Percentiles rank a stretch among this genome's conserved stretches.
Conservation (phyloP, 441 rosid genomes). For the Erodium texanum region DNA sequence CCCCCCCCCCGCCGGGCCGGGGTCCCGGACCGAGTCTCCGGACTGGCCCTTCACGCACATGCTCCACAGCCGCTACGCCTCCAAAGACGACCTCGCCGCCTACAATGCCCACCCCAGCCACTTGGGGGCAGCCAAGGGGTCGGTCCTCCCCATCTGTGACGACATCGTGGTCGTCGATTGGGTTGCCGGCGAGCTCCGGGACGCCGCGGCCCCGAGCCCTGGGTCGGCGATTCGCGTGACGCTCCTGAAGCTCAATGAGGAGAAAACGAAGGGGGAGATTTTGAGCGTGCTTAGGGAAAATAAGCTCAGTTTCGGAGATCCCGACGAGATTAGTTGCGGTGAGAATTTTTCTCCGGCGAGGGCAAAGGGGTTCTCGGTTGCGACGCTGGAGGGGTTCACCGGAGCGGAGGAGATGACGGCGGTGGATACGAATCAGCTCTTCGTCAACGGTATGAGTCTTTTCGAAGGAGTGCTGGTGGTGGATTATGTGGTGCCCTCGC, state of each 20-base stretch:
- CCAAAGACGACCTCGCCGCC: too few relatives aligned
- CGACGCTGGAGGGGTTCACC: conserved; percentile 53
- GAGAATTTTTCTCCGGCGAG: conserved; percentile 75
- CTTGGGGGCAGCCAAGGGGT: too few relatives aligned
- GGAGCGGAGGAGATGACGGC: conserved; percentile 44
- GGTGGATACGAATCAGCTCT: conserved; percentile 35
- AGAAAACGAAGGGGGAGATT: conserved; percentile 41
- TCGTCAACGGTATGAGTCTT: too few relatives aligned
- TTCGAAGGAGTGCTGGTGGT: too few relatives aligned
- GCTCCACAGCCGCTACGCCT: too few relatives aligned
- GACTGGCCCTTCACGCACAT: too few relatives aligned
- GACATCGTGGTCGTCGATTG: too few relatives aligned
- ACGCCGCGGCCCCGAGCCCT: conserved; percentile 27
- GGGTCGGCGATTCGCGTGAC: conserved; percentile 45
- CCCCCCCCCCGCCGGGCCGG: too few relatives aligned
- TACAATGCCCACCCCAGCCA: too few relatives aligned
- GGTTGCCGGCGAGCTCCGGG: conserved; percentile 14
- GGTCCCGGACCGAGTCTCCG: too few relatives aligned
- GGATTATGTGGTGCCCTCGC: too few relatives aligned
- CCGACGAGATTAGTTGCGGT: conserved; percentile 48
- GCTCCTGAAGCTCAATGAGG: conserved; percentile 53
- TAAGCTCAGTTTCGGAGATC: conserved; percentile 30
- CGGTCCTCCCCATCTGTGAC: too few relatives aligned
- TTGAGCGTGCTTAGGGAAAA: conserved; percentile 39
- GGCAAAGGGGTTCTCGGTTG: conserved; percentile 71